Evolutionary conservation across 257 asterid genomes (phyloP).

Genomic region (Coffea canephora): DNA sequence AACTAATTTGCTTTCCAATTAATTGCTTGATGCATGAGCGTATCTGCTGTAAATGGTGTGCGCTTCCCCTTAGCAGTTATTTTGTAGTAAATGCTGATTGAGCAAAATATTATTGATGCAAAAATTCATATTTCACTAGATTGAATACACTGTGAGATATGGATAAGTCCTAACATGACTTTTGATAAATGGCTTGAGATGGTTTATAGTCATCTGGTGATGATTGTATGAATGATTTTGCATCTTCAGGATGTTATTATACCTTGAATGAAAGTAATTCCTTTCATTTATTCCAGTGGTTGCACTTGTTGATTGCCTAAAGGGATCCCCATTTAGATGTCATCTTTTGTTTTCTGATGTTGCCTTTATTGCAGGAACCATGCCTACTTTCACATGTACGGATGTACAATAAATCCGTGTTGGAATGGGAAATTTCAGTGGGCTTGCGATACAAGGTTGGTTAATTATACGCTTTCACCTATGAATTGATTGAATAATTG

Average conservation of each 20-base stretch:
- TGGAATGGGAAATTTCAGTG: slow-evolving; percentile 98
- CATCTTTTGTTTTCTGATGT: slow-evolving; percentile 5
- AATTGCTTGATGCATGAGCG: neutral
- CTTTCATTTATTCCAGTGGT: neutral
- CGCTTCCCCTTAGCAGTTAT: neutral
- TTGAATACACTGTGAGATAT: neutral
- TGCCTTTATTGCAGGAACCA: slow-evolving; percentile 62
- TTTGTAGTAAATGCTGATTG: too few relatives aligned
- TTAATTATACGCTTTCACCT: slow-evolving; percentile 18
- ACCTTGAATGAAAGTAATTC: neutral
- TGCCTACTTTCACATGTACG: slow-evolving; percentile 85
- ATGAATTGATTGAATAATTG: slow-evolving; percentile 9
- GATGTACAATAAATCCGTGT: slow-evolving; percentile 87
- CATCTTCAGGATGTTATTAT: neutral
- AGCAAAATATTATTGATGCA: neutral
- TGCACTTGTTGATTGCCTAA: neutral
- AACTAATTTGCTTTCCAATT: neutral
- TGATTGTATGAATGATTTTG: neutral
- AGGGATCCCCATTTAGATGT: neutral
- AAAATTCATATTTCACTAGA: too few relatives aligned
- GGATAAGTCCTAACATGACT: neutral
- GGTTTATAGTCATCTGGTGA: neutral
- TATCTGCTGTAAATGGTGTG: neutral
- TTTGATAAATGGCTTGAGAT: neutral
- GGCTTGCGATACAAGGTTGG: slow-evolving; percentile 94